Conservation (phyloP, 441 rosid species). For the Isatis lusitanica region DNA sequence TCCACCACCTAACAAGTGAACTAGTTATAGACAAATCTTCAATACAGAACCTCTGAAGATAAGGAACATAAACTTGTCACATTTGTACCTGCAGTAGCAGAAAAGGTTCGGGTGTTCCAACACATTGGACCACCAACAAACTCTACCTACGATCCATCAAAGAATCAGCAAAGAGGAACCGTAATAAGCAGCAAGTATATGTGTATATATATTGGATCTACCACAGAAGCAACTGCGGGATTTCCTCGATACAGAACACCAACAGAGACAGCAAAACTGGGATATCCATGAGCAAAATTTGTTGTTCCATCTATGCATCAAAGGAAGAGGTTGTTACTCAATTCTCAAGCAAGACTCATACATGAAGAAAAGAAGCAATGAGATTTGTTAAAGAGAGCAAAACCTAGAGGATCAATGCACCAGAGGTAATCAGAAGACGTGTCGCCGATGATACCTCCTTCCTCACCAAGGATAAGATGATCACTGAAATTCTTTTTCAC, state of each 20-base stretch:
- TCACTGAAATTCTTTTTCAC: constrained; percentile 71
- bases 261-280: constrained; percentile 96
- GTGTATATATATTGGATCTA: constrained; percentile 31
- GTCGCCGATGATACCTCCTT: constrained; percentile 90
- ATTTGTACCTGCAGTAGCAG: constrained; percentile 81
- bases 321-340: neutral
- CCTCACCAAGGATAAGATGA: constrained; percentile 96
- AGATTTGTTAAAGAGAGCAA: constrained; percentile 25
- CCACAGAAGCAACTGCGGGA: constrained; percentile 93
- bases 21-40: constrained; percentile 19
- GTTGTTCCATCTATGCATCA: constrained; percentile 82
- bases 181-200: neutral
- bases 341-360: neutral
- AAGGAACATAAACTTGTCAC: neutral
- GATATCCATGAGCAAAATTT: constrained; percentile 94
- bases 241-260: constrained; percentile 81
- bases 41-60: neutral
- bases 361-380: neutral
- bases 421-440: constrained; percentile 83
- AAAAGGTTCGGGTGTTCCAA: constrained; percentile 83
- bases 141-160: constrained; percentile 58
- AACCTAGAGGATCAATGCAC: constrained; percentile 98
- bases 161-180: neutral
- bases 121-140: constrained; percentile 98
- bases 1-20: constrained; percentile 69